Conservation (phyloP, 345 rosid species). For the Populus euphratica region DNA sequence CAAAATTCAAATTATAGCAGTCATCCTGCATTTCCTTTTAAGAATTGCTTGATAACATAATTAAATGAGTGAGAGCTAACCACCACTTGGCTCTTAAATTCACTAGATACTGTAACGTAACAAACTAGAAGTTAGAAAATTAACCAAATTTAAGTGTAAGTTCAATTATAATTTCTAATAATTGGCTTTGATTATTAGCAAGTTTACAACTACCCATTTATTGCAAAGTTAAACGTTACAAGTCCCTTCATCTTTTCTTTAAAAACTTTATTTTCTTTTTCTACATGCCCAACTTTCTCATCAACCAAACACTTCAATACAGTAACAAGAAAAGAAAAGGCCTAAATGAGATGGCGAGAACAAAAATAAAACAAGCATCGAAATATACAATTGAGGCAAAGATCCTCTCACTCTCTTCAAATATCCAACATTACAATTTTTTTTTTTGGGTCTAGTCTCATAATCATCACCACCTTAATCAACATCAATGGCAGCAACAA, state of each 20-base stretch:
- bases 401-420: constrained; percentile 28
- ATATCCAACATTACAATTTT: constrained; percentile 29
- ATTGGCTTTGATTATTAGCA: background rate
- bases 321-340: too few relatives aligned
- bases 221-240: background rate
- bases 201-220: background rate
- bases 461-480: constrained; percentile 22
- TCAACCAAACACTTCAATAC: constrained; percentile 11
- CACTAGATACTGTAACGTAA: background rate
- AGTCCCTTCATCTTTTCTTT: background rate
- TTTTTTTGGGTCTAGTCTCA: constrained; percentile 12
- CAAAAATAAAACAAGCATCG: background rate
- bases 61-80: background rate
- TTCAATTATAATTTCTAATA: background rate
- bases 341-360: background rate
- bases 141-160: background rate
- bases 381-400: constrained; percentile 38
- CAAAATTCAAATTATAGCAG: background rate
- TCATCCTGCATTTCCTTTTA: background rate
- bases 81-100: background rate
- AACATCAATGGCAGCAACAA: constrained; percentile 23
- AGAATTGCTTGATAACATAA: background rate
- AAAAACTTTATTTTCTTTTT: background rate
- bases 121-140: background rate
- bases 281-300: background rate